Base-by-base conservation (phyloP, 257 asterid genomes). In the Prunella vulgaris region DNA sequence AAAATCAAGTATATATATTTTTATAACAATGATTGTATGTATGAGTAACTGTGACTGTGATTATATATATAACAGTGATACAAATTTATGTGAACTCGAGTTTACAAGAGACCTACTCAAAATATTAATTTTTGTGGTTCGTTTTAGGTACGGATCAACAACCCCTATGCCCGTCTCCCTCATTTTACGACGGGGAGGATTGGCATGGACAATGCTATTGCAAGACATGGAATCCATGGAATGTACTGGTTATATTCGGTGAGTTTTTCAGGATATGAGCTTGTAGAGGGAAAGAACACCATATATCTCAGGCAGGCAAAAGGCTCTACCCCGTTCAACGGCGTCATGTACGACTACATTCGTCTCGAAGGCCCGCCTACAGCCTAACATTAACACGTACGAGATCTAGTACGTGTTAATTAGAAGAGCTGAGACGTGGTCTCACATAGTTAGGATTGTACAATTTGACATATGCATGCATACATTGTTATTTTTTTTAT, bases 181-280 rank as follows among this genome's bases (percentile, higher is more conserved):
- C 81, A 58, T 51, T 84, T 88, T 25, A 74, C 86, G 4, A 84
- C 90, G 0, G 73, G 79, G 13, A 27, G 24, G 25, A 78, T 86
- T 33, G 98, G 96, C 1, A 64, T 57, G 62, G 96, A 88, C 75
- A 92, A 92, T 13, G 83, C 83, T 1, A 92, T 92, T 9, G 96
- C 98, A 5, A 84, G 98, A 42, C 98, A 92, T 70, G 98, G 96
- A n/a, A 82, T 77, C 64, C 98, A 92, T 64, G 98, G 98, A 5
- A 64, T 73, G 35, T 86, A 92, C 32, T 77, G 70, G 61, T 12
- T 76, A 2, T 86, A 76, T 52, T 69, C 57, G 12, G 76, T 86
- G 1, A 48, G 28, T 5, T 38, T 92, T 52, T 20, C 78, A 0
- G 90, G 92, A 7, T 66, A 13, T 14, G 72, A 61, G 13, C 86